Evolutionary conservation across 2,329 filamentous ascomycete species (phyloP).

Genomic region (Paracamarosporium sp.): DNA sequence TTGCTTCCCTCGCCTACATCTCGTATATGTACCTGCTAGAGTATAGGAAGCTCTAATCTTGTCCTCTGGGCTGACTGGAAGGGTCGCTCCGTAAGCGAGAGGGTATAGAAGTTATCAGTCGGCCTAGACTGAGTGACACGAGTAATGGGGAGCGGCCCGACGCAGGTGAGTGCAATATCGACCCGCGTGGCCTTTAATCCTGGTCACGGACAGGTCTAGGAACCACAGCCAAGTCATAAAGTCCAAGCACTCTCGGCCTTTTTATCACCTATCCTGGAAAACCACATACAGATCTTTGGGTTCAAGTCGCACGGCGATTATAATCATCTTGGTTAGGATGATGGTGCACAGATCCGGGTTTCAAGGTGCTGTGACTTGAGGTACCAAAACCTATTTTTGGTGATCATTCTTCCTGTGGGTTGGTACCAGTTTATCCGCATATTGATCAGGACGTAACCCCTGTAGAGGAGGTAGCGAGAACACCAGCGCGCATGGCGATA

Average conservation of each 20-base stretch:
- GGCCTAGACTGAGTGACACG: neutral
- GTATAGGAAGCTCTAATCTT: constrained; percentile 2
- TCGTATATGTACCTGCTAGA: constrained; percentile 7
- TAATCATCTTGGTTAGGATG: too few relatives aligned
- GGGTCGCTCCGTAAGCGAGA: neutral
- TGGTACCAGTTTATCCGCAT: constrained; percentile 33
- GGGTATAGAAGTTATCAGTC: neutral
- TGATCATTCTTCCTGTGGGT: constrained; percentile 13
- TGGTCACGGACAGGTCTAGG: neutral
- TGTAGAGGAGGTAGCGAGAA: constrained; percentile 5
- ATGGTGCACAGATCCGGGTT: neutral
- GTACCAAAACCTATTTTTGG: constrained; percentile 30
- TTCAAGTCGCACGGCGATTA: too few relatives aligned
- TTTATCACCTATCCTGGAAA: neutral
- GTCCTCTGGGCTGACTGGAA: neutral
- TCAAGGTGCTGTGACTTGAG: neutral
- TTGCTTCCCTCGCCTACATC: constrained; percentile 4
- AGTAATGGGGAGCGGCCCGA: constrained; percentile 7
- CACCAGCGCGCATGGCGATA: neutral
- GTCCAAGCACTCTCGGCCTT: neutral
- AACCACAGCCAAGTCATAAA: neutral
- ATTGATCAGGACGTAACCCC: constrained; percentile 24
- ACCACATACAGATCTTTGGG: too few relatives aligned
- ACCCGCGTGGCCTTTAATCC: neutral
- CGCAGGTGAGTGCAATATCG: constrained; percentile 5